phyloP scores from a whole-genome alignment of 2,329 filamentous ascomycete genomes.

The Thielaviopsis populi region DNA sequence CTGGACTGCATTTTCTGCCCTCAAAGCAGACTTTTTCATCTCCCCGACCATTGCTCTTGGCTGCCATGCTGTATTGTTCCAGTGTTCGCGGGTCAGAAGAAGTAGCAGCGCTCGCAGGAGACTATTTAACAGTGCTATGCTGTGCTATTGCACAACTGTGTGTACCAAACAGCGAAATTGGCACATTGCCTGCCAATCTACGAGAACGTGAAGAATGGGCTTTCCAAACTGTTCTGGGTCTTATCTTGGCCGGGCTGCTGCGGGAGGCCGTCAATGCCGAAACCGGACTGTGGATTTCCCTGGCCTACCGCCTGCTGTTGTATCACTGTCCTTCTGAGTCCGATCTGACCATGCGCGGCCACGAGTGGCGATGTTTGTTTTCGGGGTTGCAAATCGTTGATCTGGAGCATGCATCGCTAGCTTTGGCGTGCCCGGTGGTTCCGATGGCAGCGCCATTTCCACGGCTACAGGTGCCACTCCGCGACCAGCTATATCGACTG shows the following conservation, averaged over 20 bases:
- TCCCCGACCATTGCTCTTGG: slow-evolving; percentile 29
- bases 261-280: slow-evolving; percentile 29
- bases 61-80: slow-evolving; percentile 31
- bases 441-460: slow-evolving; percentile 27
- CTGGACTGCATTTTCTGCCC: slow-evolving; percentile 31
- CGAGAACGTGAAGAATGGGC: slow-evolving; percentile 26
- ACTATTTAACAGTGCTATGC: slow-evolving; percentile 28
- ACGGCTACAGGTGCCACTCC: slow-evolving; percentile 25
- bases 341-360: slow-evolving; percentile 21
- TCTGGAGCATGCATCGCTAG: slow-evolving; percentile 30
- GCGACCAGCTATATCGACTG: slow-evolving; percentile 28
- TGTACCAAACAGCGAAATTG: slow-evolving; percentile 24
- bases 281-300: slow-evolving; percentile 30
- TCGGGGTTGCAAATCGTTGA: slow-evolving; percentile 29
- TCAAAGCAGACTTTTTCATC: slow-evolving; percentile 29
- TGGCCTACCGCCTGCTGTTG: slow-evolving; percentile 28
- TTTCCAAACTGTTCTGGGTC: slow-evolving; percentile 29
- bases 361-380: slow-evolving; percentile 29
- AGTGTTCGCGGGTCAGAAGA: slow-evolving; percentile 24
- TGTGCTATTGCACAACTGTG: slow-evolving; percentile 28
- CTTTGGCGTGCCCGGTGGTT: slow-evolving; percentile 28
- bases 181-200: slow-evolving; percentile 19
- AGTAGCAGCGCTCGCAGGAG: slow-evolving; percentile 24
- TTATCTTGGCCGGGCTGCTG: slow-evolving; percentile 29
- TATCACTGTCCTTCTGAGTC: slow-evolving; percentile 28